phyloP scores from a whole-genome alignment of 164 flowering plant genomes.

The Stephania japonica region DNA sequence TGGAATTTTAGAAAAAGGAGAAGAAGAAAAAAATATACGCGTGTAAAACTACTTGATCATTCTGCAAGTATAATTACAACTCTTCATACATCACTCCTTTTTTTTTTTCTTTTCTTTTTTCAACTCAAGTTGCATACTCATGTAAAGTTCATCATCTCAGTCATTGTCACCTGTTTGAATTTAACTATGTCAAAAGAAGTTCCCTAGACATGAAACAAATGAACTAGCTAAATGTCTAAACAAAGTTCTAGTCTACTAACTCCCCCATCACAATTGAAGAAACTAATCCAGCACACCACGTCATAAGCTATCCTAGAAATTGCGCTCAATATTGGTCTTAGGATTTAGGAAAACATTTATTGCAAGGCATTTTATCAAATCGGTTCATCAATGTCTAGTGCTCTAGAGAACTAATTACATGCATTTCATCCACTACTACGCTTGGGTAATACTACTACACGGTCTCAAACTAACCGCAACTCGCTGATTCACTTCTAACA shows the following conservation, averaged over 20 bases:
- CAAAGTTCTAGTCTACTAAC: too few relatives aligned
- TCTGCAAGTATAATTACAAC: too few relatives aligned
- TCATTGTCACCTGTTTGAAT: neutral
- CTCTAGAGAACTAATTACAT: neutral
- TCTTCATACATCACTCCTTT: too few relatives aligned
- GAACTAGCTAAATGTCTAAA: neutral
- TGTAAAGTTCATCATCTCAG: neutral
- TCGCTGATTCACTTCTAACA: neutral
- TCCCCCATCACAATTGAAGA: too few relatives aligned
- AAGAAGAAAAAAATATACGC: too few relatives aligned
- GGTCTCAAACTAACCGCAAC: neutral
- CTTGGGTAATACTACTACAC: neutral
- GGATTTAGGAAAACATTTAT: neutral
- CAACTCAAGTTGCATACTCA: too few relatives aligned
- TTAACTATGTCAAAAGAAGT: neutral
- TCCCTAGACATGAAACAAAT: neutral
- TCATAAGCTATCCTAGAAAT: neutral
- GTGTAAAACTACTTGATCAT: too few relatives aligned
- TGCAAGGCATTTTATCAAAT: neutral
- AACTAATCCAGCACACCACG: too few relatives aligned
- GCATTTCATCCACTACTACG: neutral
- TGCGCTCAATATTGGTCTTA: neutral
- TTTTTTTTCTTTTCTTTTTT: too few relatives aligned
- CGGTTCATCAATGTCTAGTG: neutral
- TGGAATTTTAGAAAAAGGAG: too few relatives aligned